These are phyloP conservation scores for Serpula lacrymans DNA, from an alignment of 768 basidiomycete species.

Conservation along the genomic window DNA sequence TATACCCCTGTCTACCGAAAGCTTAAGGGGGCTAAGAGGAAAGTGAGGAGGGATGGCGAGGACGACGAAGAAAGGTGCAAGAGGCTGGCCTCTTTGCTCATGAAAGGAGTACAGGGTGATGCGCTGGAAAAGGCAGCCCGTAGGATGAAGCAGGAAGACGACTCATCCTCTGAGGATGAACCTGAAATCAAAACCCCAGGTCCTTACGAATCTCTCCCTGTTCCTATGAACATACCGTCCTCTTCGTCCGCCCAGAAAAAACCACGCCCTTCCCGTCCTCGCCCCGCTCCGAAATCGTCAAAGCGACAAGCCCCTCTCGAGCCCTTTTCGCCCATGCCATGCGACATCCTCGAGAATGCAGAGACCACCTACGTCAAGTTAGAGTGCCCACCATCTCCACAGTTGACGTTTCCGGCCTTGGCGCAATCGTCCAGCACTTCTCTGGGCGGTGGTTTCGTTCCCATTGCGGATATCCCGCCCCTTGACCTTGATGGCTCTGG, in stretches of 20 bases:
- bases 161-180: slow-evolving; percentile 1
- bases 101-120: slow-evolving; percentile 30
- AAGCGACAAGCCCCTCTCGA: background rate
- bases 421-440: slow-evolving; percentile 6
- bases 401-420: slow-evolving; percentile 16
- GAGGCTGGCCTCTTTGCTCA: slow-evolving; percentile 32
- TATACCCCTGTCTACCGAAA: slow-evolving; percentile 48
- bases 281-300: background rate
- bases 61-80: slow-evolving; percentile 38
- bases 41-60: slow-evolving; percentile 25
- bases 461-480: slow-evolving; percentile 33
- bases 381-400: slow-evolving; percentile 5
- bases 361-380: background rate
- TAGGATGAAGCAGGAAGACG: slow-evolving; percentile 13
- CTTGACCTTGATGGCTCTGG: slow-evolving; percentile 24
- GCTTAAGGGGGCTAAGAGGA: slow-evolving; percentile 33
- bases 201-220: background rate
- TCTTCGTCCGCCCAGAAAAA: slow-evolving; percentile 9
- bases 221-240: slow-evolving; percentile 1
- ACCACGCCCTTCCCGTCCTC: slow-evolving; percentile 2
- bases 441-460: slow-evolving; percentile 24
- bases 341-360: background rate
- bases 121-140: slow-evolving; percentile 23
- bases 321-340: background rate
- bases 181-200: background rate